Percentiles rank a stretch among this genome's conserved stretches.
phyloP scores from a whole-genome alignment of 768 basidiomycete species.

The Suillus paluster region DNA sequence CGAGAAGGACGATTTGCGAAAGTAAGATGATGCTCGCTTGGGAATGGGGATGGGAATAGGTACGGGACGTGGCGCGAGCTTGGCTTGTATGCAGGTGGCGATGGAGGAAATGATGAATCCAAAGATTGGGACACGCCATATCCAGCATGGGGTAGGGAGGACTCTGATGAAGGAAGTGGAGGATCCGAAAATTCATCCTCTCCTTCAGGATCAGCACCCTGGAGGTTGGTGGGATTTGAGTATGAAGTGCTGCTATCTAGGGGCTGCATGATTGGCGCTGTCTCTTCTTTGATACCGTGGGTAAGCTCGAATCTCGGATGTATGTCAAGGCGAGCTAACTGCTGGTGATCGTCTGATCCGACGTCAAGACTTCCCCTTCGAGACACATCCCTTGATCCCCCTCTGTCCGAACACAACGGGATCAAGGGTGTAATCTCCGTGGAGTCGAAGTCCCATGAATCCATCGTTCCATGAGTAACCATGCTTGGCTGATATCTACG shows the following conservation, averaged over 20 bases:
- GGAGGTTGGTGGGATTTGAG: neutral
- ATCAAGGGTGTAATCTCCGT: conserved; percentile 39
- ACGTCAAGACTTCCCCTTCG: conserved; percentile 9
- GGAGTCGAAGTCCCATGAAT: conserved; percentile 79
- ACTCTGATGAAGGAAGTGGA: conserved; percentile 9
- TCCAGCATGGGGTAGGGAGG: neutral
- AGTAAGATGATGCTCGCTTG: neutral
- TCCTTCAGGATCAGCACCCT: neutral
- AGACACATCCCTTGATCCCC: conserved; percentile 12
- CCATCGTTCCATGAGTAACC: conserved; percentile 55
- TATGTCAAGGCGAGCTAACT: neutral
- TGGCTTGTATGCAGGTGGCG: neutral
- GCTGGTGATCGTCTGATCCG: conserved; percentile 10
- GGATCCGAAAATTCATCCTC: neutral
- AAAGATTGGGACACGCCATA: neutral
- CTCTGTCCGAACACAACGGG: neutral
- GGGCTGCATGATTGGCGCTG: neutral
- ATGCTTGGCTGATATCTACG: conserved; percentile 44
- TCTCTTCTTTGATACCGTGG: neutral
- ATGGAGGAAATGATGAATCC: neutral
- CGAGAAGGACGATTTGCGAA: conserved; percentile 10
- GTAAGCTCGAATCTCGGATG: conserved; percentile 8
- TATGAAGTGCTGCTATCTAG: neutral
- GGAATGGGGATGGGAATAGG: conserved; percentile 15
- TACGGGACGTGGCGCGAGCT: neutral